Evolutionary conservation across 2,329 filamentous ascomycete species (phyloP).

Genomic region (Trematosphaeria pertusa): DNA sequence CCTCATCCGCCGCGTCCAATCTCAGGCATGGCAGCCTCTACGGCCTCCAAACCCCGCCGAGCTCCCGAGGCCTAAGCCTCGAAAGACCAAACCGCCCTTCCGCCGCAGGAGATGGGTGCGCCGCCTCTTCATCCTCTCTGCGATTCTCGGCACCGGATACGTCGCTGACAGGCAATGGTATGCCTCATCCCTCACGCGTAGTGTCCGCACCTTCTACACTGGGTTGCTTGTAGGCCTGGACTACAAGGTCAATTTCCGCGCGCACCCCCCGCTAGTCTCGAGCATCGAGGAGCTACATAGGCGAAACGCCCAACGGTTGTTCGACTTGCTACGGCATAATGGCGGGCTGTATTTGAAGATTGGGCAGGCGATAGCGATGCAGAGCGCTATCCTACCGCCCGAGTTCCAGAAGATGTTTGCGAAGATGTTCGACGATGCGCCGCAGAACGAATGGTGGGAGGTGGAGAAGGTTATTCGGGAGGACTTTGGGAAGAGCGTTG

Average conservation of each 20-base stretch:
- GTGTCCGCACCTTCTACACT: conserved; percentile 78
- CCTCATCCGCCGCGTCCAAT: conserved; percentile 36
- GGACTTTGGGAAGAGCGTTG: conserved; percentile 82
- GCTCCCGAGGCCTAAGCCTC: conserved; percentile 62
- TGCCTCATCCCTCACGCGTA: conserved; percentile 79
- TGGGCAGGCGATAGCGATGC: conserved; percentile 97
- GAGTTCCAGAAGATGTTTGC: conserved; percentile 97
- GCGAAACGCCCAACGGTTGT: conserved; percentile 83
- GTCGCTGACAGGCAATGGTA: conserved; percentile 76
- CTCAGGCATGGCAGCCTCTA: conserved; percentile 51
- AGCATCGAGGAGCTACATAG: conserved; percentile 79
- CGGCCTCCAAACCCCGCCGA: conserved; percentile 78
- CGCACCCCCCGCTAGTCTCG: conserved; percentile 75
- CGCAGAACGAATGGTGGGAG: conserved; percentile 87
- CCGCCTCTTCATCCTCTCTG: conserved; percentile 69
- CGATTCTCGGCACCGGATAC: conserved; percentile 68
- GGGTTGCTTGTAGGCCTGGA: conserved; percentile 85
- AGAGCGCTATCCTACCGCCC: conserved; percentile 89
- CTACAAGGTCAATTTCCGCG: conserved; percentile 95
- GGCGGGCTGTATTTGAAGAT: conserved; percentile 97
- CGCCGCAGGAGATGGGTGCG: conserved; percentile 78
- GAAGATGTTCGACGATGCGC: conserved; percentile 97
- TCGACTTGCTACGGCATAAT: conserved; percentile 81
- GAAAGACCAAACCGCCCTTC: conserved; percentile 72
- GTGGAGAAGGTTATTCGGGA: conserved; percentile 84